Evolutionary conservation across 805 yeast species (phyloP).

Genomic region (Wickerhamomyces chambardii): DNA sequence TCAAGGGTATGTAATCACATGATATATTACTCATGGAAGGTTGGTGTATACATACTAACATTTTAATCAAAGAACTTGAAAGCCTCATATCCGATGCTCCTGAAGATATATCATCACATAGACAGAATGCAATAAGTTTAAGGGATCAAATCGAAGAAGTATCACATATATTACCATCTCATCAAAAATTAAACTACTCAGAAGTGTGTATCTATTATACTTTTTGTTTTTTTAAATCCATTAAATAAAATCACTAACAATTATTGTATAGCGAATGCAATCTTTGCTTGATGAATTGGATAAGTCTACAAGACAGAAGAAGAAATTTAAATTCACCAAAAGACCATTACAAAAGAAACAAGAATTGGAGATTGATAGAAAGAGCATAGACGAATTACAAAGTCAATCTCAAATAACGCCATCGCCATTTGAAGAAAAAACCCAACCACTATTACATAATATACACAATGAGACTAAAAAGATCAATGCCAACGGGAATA

Average conservation of each 20-base stretch:
- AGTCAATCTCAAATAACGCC: no score
- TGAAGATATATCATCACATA: neutral
- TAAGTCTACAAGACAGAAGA: neutral
- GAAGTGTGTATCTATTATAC: neutral
- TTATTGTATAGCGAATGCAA: neutral
- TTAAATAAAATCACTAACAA: neutral
- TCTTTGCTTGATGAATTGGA: neutral
- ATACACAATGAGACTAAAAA: neutral
- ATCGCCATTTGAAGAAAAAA: no score
- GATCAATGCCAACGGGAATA: neutral
- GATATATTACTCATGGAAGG: no score
- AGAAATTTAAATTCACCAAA: conserved; percentile 4
- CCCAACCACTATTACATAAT: neutral
- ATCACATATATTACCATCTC: conserved; percentile 11
- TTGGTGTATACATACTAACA: no score
- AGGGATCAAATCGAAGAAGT: conserved; percentile 8
- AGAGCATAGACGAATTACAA: no score
- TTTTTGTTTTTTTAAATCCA: conserved; percentile 1
- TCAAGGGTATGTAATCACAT: no score
- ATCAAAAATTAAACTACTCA: conserved; percentile 13
- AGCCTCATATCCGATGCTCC: neutral
- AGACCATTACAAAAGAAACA: conserved; percentile 2
- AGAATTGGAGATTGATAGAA: neutral
- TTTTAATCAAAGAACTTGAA: no score
- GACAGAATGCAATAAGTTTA: neutral